Evolutionary conservation across 2,329 filamentous ascomycete species (phyloP).

Genomic region (Penicillium sp.): DNA sequence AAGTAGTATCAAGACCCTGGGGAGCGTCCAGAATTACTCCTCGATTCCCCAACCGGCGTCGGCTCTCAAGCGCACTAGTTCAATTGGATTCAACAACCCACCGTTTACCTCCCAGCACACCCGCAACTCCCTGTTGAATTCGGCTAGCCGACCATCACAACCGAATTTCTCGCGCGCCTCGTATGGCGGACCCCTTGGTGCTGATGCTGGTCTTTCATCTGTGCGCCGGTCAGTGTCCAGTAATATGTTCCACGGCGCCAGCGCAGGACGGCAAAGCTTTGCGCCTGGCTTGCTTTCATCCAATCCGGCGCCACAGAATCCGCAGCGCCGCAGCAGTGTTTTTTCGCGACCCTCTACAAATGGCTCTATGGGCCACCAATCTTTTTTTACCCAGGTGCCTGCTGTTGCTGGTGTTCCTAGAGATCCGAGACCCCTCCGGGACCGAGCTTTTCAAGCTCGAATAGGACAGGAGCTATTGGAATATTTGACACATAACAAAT

Average conservation of each 20-base stretch:
- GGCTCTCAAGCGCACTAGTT: conserved; percentile 87
- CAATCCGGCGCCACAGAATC: conserved; percentile 50
- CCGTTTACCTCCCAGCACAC: conserved; percentile 65
- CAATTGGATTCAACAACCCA: conserved; percentile 59
- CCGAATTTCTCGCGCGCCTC: conserved; percentile 83
- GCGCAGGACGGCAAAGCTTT: conserved; percentile 65
- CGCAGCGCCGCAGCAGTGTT: conserved; percentile 72
- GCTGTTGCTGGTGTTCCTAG: conserved; percentile 73
- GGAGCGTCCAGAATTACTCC: conserved; percentile 73
- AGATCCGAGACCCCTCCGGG: conserved; percentile 80
- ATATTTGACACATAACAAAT: conserved; percentile 87
- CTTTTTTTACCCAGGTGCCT: conserved; percentile 87
- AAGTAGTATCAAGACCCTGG: conserved; percentile 59
- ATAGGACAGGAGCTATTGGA: conserved; percentile 88
- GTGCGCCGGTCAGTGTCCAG: conserved; percentile 75
- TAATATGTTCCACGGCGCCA: conserved; percentile 53
- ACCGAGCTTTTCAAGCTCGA: conserved; percentile 69
- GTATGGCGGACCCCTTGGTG: conserved; percentile 63
- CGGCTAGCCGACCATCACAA: conserved; percentile 74
- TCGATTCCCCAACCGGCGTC: conserved; percentile 86
- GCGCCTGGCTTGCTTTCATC: conserved; percentile 53
- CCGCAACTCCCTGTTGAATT: conserved; percentile 82
- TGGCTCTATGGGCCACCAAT: conserved; percentile 71
- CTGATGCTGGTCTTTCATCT: conserved; percentile 73
- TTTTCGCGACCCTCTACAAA: conserved; percentile 65